Evolutionary conservation across 768 basidiomycete genomes (phyloP), one percentile per base, ranked within the genome.

Genomic region (Cyclocybe cylindracea): DNA sequence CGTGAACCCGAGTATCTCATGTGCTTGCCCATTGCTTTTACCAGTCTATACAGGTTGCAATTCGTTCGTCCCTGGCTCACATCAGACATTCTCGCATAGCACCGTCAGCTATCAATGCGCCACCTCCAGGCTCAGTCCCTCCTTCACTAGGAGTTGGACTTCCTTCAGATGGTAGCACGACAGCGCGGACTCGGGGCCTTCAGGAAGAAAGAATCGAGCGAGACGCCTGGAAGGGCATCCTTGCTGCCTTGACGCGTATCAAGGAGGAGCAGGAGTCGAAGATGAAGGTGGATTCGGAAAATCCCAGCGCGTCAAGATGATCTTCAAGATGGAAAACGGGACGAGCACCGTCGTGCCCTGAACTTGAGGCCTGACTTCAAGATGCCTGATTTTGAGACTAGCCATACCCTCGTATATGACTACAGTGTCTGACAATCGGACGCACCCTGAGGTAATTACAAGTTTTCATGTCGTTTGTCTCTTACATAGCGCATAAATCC

Each of bases 41-140:
- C 32, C 61, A 91, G 90, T 71, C 80, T n/a, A 88, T 92, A 51
- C 90, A 93, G 66, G 77, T 76, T 32, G 80, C 83, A 32, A 79
- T 93, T 51, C 85, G 90, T 36, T 88, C 89, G 10, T 87, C 87
- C 3, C 74, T 92, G 54, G 89, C 90, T 13, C 89, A 91, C 59
- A 87, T 93, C 53, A 79, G 89, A 9, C 83, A 87, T 61, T 87
- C 89, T 8, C 84, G 89, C 57, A 89, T 92, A 62, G 87, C 90
- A 38, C 89, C 90, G 7, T 88, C 89, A n/a, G 85, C 89, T n/a
- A 90, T 93, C 61, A 87, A 86, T 44, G 89, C 90, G 1, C 89
- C 89, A 33, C 79, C 84, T 5, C 79, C 77, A 0, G 83, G 81
- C 24, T 89, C 90, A 63, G 72, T 91, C 8, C 90, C 89, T 5